Evolutionary conservation across 2,329 filamentous ascomycete species (phyloP).

Genomic region (Pleurostoma richardsiae): DNA sequence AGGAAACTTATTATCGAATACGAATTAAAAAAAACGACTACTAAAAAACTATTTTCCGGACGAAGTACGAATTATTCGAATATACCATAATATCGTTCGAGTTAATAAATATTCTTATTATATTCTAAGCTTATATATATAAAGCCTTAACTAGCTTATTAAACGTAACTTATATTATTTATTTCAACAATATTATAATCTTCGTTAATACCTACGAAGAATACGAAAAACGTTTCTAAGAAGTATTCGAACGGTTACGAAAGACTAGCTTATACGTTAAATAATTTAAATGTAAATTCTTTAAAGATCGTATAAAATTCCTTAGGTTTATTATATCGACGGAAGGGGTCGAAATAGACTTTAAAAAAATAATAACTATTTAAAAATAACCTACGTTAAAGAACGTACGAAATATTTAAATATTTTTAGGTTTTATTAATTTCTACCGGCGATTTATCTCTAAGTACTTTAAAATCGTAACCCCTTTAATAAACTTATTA

Average conservation of each 20-base stretch:
- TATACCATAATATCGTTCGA: conserved; percentile 20
- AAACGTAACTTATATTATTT: conserved; percentile 2
- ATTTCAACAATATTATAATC: conserved; percentile 6
- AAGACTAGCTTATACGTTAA: background rate
- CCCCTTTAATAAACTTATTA: background rate
- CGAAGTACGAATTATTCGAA: conserved; percentile 7
- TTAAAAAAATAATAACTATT: background rate
- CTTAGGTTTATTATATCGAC: background rate
- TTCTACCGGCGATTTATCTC: background rate
- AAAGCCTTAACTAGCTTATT: conserved; percentile 2
- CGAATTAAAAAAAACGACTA: background rate
- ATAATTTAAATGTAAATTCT: background rate
- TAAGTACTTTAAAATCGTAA: background rate
- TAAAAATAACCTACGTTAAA: background rate
- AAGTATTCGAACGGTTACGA: background rate
- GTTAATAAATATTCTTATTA: conserved; percentile 9
- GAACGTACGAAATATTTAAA: background rate
- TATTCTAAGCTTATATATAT: conserved; percentile 10
- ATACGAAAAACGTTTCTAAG: background rate
- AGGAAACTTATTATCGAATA: background rate
- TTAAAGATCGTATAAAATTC: background rate
- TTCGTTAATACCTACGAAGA: conserved; percentile 1
- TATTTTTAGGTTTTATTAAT: background rate
- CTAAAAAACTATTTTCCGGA: background rate
- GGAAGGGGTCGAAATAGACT: background rate